Evolutionary conservation across 257 asterid species (phyloP), one percentile per base, ranked within the genome.

Genomic region (Solanum ossicruentum): DNA sequence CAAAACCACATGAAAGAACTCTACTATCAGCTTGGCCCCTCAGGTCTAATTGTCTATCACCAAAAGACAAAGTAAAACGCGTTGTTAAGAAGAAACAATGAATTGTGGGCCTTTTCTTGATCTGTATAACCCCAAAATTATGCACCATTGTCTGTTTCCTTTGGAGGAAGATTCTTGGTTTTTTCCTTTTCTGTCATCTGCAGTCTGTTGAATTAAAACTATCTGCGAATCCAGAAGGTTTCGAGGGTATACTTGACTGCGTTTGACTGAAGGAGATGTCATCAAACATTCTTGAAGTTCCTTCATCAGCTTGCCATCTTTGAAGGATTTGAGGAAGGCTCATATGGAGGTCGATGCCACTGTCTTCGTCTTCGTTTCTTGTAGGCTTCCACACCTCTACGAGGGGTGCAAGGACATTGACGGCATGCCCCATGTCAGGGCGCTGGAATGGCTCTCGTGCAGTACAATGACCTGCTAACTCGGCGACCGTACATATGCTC

Each of bases 391-490:
- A 96, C 75, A 89, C 94, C 84, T 94, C 98, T 0, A 96, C 98
- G 12, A 93, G 97, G 20, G 99, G 98, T 1, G 97, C 95, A 63
- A 96, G 87, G 49, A 96, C 93, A 51, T 93, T 96, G 45, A 96
- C 98, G 0, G 97, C 97, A 5, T 96, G 99, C 16, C 98, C 98
- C 98, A 94, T 96, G 81, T 96, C 98, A 0, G 99, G 99, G 84
- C 99, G 91, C 84, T 95, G 98, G 88, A 79, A 89, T 10, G 98
- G 97, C 85, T 94, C 98, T 0, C 98, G 94, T n/a, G 97, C 98
- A 4, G 98, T 93, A 88, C 98, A 95, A 15, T 96, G 97, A 18
- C 98, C 97, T 0, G 99, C 99, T 83, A 96, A 82, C 88, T 94
- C 98, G 18, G 95, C 93, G 3, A 90, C 99, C 86, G 89, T 94